These are phyloP conservation scores for Microdochium paspali DNA, from an alignment of 2,329 filamentous ascomycete species.

Conservation along the genomic window DNA sequence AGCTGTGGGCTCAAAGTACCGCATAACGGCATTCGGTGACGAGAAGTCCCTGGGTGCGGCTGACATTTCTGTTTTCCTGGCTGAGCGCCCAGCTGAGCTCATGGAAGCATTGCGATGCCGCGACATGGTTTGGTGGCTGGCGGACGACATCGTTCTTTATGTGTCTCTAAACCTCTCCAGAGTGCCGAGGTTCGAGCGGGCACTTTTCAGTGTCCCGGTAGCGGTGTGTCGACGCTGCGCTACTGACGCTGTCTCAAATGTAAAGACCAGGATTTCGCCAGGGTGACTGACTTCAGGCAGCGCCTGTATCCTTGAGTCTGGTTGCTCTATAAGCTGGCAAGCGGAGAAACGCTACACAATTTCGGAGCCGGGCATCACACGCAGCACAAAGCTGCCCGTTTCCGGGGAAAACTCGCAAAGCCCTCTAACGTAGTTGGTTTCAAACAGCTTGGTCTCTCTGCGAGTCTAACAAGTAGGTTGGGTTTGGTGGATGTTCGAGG, in stretches of 20 bases:
- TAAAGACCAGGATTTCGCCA: background rate
- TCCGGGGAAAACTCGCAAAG: slow-evolving; percentile 16
- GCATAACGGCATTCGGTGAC: slow-evolving; percentile 35
- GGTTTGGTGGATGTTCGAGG: background rate
- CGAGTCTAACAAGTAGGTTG: no score
- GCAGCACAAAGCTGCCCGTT: slow-evolving; percentile 28
- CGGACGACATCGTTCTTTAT: slow-evolving; percentile 41
- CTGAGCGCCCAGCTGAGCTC: slow-evolving; percentile 43
- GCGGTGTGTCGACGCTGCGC: background rate
- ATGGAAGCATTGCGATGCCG: slow-evolving; percentile 51
- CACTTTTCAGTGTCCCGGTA: background rate
- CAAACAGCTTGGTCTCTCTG: no score
- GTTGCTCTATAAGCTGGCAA: slow-evolving; percentile 27
- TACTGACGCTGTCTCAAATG: background rate
- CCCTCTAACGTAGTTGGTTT: slow-evolving; percentile 11
- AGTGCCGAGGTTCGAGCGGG: background rate
- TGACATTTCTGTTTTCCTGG: slow-evolving; percentile 30
- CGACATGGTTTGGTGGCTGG: slow-evolving; percentile 34
- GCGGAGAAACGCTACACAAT: slow-evolving; percentile 28
- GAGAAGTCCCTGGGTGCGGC: slow-evolving; percentile 41
- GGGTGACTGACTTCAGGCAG: slow-evolving; percentile 18
- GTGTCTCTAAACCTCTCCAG: background rate
- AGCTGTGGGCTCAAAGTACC: slow-evolving; percentile 75
- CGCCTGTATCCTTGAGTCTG: slow-evolving; percentile 19
- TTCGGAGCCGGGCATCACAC: slow-evolving; percentile 30